These are phyloP conservation scores for Serendipita sp. DNA, from an alignment of 768 basidiomycete genomes.

Conservation along the genomic window DNA sequence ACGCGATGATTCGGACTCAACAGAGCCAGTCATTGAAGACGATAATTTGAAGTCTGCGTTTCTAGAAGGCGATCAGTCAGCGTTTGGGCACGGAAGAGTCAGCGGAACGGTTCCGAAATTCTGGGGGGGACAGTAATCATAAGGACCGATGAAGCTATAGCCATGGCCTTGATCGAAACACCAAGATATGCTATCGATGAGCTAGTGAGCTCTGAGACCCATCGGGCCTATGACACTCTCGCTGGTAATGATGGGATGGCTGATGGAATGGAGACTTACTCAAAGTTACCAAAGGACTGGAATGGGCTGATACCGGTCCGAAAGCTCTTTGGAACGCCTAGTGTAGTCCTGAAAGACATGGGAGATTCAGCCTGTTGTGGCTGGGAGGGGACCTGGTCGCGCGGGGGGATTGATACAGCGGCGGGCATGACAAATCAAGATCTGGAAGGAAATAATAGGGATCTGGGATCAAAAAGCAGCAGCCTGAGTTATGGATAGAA, in stretches of 20 bases:
- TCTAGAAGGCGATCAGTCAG: not conserved
- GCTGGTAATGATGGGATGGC: not conserved
- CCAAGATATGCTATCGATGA: too few relatives aligned
- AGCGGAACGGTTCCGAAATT: too few relatives aligned
- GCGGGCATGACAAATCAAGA: not conserved
- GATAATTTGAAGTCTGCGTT: constrained; percentile 4
- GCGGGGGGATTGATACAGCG: not conserved
- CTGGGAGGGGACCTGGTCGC: not conserved
- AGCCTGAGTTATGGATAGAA: not conserved
- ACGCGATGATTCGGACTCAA: constrained; percentile 5
- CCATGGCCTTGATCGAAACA: not conserved
- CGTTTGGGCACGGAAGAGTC: too few relatives aligned
- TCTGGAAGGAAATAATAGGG: not conserved
- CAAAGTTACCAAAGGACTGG: not conserved
- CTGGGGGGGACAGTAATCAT: too few relatives aligned
- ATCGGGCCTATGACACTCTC: not conserved
- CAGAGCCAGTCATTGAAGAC: constrained; percentile 2
- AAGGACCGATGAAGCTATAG: not conserved
- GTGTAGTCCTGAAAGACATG: not conserved
- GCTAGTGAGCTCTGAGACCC: not conserved
- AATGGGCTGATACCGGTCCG: not conserved
- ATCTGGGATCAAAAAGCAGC: not conserved
- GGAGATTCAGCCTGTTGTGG: not conserved
- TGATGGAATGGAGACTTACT: constrained; percentile 2
- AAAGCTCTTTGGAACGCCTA: constrained; percentile 5